Evolutionary conservation across 768 basidiomycete species (phyloP), one percentile per base, ranked within the genome.

Genomic region (Crassisporium funariophilum): DNA sequence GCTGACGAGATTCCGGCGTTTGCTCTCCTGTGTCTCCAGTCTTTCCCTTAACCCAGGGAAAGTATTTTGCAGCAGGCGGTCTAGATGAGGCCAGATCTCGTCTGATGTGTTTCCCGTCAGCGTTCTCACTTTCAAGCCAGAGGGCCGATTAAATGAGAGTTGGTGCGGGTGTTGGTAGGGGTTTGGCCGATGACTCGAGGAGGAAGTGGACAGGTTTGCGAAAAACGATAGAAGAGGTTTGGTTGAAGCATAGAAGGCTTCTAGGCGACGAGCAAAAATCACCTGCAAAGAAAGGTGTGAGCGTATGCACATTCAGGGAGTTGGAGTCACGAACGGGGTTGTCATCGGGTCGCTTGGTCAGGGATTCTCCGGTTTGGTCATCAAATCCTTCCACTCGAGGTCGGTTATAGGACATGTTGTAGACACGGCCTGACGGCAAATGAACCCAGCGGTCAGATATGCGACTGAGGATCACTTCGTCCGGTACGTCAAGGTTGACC

Each of bases 401-500:
- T 11, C 76, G 83, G 65, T 93, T 95, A 68, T 91, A 95, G 6
- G 84, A 84, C 64, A 84, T 75, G 66, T 94, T 95, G 74, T 97
- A 97, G 10, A 95, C 84, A 10, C 93, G 79, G 12, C 93, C 93
- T 0, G 91, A 94, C 5, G 89, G 82, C 11, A 86, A 73, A 62
- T 95, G 93, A 17, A 95, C 78, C 88, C 86, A 95, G 31, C 93
- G 85, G 61, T 95, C 91, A 10, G 88, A 86, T 56, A 95, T 94
- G 40, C 93, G 86, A 48, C 79, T 74, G 15, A 95, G 73, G 59
- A 95, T 94, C 41, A 91, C 77, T 47, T 87, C 76, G 60, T 95
- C 92, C 1, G 91, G 78, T n/a, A 97, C 91, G 52, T 92, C 86
- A 21, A 97, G 73, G 63, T 92, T 91, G 44, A 93, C 83, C 29